These are phyloP conservation scores for Saccharomycopsis capsularis DNA, from an alignment of 805 yeast species.

Conservation along the genomic window DNA sequence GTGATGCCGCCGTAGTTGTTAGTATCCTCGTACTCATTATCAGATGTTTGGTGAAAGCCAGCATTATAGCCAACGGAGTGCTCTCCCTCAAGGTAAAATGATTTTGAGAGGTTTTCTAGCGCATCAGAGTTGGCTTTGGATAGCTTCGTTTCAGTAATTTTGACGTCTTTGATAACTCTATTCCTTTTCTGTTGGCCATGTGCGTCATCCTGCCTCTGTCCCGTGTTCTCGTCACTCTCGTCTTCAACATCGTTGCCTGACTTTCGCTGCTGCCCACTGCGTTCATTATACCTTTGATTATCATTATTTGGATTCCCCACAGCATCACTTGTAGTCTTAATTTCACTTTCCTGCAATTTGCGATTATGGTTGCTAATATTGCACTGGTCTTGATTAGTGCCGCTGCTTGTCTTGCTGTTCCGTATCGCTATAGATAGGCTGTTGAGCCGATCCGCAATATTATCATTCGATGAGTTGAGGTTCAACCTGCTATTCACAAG, in stretches of 20 bases:
- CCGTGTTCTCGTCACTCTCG: not conserved
- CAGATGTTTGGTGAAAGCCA: not conserved
- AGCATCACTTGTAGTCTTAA: no score
- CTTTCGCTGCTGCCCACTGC: no score
- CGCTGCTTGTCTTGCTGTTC: no score
- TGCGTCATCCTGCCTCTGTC: no score
- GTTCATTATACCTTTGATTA: not conserved
- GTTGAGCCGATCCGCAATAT: not conserved
- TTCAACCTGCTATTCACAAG: not conserved
- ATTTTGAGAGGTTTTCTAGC: slow-evolving; percentile 10
- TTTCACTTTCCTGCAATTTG: no score
- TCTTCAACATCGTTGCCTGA: not conserved
- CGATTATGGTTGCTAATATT: no score
- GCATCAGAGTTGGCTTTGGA: slow-evolving; percentile 14
- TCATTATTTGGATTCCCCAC: not conserved
- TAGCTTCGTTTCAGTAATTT: slow-evolving; percentile 1
- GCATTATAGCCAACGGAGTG: no score
- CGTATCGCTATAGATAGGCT: not conserved
- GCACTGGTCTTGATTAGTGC: no score
- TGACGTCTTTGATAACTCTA: not conserved
- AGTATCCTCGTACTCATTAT: not conserved
- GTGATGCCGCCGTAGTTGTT: not conserved
- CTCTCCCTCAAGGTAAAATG: slow-evolving; percentile 12
- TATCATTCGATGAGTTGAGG: not conserved
- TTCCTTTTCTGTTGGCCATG: no score